Evolutionary conservation across 805 yeast species (phyloP).

Genomic region (Nematodospora valgi): DNA sequence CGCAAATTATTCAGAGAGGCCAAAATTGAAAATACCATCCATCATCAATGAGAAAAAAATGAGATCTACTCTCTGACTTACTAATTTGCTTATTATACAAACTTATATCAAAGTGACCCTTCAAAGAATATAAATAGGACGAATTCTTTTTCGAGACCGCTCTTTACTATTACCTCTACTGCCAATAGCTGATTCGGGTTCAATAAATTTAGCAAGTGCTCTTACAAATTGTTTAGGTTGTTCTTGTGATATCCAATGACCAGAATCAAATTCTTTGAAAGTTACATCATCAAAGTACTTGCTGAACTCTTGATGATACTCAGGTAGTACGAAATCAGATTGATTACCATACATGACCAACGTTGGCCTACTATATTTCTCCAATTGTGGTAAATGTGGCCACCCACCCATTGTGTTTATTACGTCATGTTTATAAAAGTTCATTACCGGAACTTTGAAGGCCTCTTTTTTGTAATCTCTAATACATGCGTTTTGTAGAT

Average conservation of each 20-base stretch:
- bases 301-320: constrained; percentile 21
- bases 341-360: constrained; percentile 42
- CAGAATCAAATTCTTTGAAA: constrained; percentile 21
- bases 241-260: constrained; percentile 42
- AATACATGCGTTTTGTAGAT: background rate
- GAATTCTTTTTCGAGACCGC: too few relatives aligned
- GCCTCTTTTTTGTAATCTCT: constrained; percentile 6
- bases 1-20: background rate
- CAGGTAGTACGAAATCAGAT: constrained; percentile 39
- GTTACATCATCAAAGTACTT: constrained; percentile 21
- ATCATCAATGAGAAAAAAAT: too few relatives aligned
- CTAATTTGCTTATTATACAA: too few relatives aligned
- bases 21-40: too few relatives aligned
- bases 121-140: too few relatives aligned
- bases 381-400: constrained; percentile 17
- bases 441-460: constrained; percentile 20
- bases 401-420: constrained; percentile 19
- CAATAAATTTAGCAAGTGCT: constrained; percentile 9
- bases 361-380: constrained; percentile 27
- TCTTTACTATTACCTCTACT: too few relatives aligned
- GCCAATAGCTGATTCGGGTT: background rate
- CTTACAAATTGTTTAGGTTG: constrained; percentile 30
- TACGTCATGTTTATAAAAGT: constrained; percentile 17
- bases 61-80: too few relatives aligned
- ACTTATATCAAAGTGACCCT: too few relatives aligned